Conservation (phyloP, 2,329 filamentous ascomycete genomes). For the Hypoxylon sp. region DNA sequence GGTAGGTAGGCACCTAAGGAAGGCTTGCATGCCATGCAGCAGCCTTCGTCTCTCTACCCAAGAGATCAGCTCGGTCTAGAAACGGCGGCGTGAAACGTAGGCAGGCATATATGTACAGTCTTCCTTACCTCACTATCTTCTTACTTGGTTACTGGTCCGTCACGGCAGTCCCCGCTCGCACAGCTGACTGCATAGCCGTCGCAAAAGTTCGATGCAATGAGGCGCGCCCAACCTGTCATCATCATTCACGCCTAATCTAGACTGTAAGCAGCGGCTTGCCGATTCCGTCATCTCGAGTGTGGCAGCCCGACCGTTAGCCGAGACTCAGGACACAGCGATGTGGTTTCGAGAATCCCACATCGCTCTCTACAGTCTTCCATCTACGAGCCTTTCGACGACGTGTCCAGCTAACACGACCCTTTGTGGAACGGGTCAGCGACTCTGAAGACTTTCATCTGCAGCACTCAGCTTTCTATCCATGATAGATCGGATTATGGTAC, state of each 20-base stretch:
- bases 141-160: background rate
- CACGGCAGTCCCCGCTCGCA: constrained; percentile 10
- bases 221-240: constrained; percentile 59
- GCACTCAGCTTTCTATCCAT: constrained; percentile 14
- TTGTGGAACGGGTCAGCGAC: constrained; percentile 55
- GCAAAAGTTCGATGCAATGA: constrained; percentile 65
- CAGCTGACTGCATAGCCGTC: constrained; percentile 47
- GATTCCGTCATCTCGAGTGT: constrained; percentile 38
- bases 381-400: constrained; percentile 47
- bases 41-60: constrained; percentile 5
- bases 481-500: constrained; percentile 32
- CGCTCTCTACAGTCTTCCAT: constrained; percentile 27
- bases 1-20: constrained; percentile 9
- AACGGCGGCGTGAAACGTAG: constrained; percentile 58
- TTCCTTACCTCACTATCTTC: background rate
- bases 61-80: constrained; percentile 42
- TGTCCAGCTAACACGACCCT: constrained; percentile 59
- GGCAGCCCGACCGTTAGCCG: background rate
- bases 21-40: constrained; percentile 5
- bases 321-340: constrained; percentile 15
- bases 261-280: constrained; percentile 58
- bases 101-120: constrained; percentile 44
- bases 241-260: constrained; percentile 61
- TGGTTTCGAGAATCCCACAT: constrained; percentile 6
- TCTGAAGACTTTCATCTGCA: constrained; percentile 40